Evolutionary conservation across 1,284 basidiomycete species (phyloP).

Genomic region (Butyriboletus appendiculatus): DNA sequence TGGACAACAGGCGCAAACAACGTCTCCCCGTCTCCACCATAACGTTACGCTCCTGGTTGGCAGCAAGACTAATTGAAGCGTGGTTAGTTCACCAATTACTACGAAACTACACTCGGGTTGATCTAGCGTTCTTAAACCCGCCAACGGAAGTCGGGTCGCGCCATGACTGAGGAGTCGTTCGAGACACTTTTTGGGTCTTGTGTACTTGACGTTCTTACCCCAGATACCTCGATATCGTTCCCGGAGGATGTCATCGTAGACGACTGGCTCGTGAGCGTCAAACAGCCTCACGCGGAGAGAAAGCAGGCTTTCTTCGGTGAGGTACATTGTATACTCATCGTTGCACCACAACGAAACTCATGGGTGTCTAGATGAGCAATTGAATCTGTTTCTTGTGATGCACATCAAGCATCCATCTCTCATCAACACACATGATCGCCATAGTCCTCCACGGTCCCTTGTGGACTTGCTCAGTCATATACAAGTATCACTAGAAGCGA

Average conservation of each 20-base stretch:
- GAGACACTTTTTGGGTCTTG: conserved; percentile 69
- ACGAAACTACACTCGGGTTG: not conserved
- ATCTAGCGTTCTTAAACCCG: not conserved
- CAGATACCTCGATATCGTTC: conserved; percentile 62
- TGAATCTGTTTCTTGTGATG: conserved; percentile 66
- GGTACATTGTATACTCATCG: conserved; percentile 28
- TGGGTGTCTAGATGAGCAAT: conserved; percentile 63
- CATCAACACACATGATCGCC: conserved; percentile 35
- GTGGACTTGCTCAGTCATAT: conserved; percentile 68
- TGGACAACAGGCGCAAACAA: conserved; percentile 23
- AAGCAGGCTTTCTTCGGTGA: conserved; percentile 76
- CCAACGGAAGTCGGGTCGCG: not conserved
- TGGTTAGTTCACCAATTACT: not conserved
- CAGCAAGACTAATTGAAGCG: not conserved
- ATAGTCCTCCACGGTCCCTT: conserved; percentile 54
- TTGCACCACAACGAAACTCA: conserved; percentile 24
- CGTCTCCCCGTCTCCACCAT: not conserved
- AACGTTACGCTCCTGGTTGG: not conserved
- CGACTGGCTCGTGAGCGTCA: conserved; percentile 56
- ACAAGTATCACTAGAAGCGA: conserved; percentile 78
- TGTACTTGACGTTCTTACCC: conserved; percentile 63
- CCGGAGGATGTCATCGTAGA: conserved; percentile 48
- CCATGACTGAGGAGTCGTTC: conserved; percentile 38
- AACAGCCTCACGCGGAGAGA: conserved; percentile 43
- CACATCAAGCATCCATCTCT: conserved; percentile 47